Evolutionary conservation across 495 filamentous ascomycete genomes (phyloP), one percentile per base, ranked within the genome.

Genomic region (Lichenothelia convexa): DNA sequence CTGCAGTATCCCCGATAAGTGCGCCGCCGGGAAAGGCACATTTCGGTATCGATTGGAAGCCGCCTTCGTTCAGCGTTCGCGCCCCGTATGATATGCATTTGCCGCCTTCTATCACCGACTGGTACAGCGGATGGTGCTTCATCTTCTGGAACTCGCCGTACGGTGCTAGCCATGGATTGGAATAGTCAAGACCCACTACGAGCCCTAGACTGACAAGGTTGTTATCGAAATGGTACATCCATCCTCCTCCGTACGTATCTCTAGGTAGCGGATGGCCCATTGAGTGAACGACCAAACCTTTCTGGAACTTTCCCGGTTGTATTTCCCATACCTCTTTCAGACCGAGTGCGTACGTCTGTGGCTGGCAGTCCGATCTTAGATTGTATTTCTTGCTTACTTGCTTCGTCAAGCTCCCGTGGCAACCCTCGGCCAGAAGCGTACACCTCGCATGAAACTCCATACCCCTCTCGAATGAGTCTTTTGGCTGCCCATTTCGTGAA

Each of bases 181-280:
- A 68, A 50, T 95, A 99, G 59, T 99, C 89, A 21, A 99, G 67
- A 18, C 87, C 89, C 20, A 92, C 81, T 13, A 99, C 89, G 21
- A 94, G 67, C 9, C 89, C 89, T 30, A 99, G 68, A 47, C 79
- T 87, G 45, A 95, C 89, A 46, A 94, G 72, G 56, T 95, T 95
- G 44, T 95, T 86, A 16, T 85, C 89, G 51, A 95, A 97, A 56
- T 99, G 89, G 48, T 99, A 99, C 75, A 99, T 83, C 79, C 80
- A 99, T 26, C 80, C 83, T 45, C 89, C 89, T 45, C 89, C 89
- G 44, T 99, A 99, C 3, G 85, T 93, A 54, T 93, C 78, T 48
- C 58, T 64, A 5, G 86, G 75, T 20, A 99, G 57, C 11, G 89
- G 89, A 50, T 92, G 95, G 11, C 89, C 89, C 77, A 99, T 73